Conservation (phyloP, 1,284 basidiomycete species). For the Leccinum fallax region DNA sequence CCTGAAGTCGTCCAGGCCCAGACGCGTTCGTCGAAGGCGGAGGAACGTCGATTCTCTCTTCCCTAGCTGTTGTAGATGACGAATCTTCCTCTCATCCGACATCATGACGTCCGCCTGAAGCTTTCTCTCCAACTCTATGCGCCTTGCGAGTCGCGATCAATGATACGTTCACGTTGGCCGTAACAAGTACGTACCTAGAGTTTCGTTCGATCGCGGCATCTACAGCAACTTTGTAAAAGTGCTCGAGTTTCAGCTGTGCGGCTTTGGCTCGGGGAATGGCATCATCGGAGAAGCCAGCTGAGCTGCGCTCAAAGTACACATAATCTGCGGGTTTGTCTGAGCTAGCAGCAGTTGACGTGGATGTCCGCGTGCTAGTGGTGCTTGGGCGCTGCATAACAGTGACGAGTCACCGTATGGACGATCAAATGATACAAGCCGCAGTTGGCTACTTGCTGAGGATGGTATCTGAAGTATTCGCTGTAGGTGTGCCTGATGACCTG, state of each 20-base stretch:
- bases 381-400: conserved; percentile 34
- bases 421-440: not conserved
- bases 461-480: not conserved
- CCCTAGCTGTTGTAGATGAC: conserved; percentile 81
- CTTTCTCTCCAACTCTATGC: conserved; percentile 82
- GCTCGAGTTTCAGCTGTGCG: conserved; percentile 89
- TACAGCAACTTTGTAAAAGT: conserved; percentile 91
- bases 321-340: conserved; percentile 53
- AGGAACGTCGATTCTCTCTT: conserved; percentile 86
- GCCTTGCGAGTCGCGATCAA: conserved; percentile 47
- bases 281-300: conserved; percentile 70
- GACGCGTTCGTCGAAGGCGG: conserved; percentile 75
- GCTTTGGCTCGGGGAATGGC: conserved; percentile 81
- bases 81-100: conserved; percentile 77
- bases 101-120: conserved; percentile 64
- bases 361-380: conserved; percentile 32
- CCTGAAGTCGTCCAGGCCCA: conserved; percentile 87
- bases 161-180: not conserved
- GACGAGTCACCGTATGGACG: not conserved
- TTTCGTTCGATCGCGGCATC: conserved; percentile 91
- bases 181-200: conserved; percentile 56
- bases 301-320: conserved; percentile 85
- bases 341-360: conserved; percentile 22
- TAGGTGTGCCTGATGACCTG: not conserved
- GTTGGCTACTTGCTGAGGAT: not conserved